phyloP scores from a whole-genome alignment of 1,284 basidiomycete species.

The Puccinia hordei region DNA sequence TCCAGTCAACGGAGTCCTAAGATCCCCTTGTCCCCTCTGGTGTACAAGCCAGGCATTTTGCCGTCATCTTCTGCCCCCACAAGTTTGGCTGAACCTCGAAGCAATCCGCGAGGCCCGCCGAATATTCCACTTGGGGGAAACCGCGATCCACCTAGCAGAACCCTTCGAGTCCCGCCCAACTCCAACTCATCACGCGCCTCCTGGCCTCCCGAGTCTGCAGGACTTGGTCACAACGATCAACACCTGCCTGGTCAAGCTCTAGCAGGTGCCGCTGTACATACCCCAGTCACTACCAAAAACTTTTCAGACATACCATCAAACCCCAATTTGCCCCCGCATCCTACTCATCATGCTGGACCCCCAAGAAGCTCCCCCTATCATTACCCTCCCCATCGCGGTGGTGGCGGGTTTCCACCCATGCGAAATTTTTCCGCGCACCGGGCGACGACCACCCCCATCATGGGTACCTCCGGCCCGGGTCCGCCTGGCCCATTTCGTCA shows the following conservation, averaged over 20 bases:
- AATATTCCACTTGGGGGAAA: not conserved
- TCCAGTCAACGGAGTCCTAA: conserved; percentile 5
- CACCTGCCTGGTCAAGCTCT: not conserved
- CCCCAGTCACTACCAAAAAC: not conserved
- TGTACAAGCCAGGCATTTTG: not conserved
- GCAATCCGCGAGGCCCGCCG: not conserved
- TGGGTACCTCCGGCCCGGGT: conserved; percentile 43
- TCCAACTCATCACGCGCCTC: conserved; percentile 16
- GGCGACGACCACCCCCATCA: conserved; percentile 1
- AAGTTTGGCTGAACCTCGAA: not conserved
- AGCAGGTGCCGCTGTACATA: not conserved
- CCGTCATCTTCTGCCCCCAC: not conserved
- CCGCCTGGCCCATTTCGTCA: conserved; percentile 36
- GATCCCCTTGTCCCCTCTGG: not conserved
- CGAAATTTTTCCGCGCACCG: conserved; percentile 12
- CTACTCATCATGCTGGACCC: not conserved
- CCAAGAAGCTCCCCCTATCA: not conserved
- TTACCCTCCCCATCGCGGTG: not conserved
- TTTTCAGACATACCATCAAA: conserved; percentile 5
- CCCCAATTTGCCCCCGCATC: not conserved
- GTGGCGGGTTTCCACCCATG: conserved; percentile 11
- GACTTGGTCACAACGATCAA: not conserved
- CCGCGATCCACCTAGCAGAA: not conserved
- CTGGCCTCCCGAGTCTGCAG: conserved; percentile 22
- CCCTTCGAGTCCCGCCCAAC: not conserved